These are phyloP conservation scores for Serendipita sp. DNA, from an alignment of 768 basidiomycete genomes.

Conservation along the genomic window DNA sequence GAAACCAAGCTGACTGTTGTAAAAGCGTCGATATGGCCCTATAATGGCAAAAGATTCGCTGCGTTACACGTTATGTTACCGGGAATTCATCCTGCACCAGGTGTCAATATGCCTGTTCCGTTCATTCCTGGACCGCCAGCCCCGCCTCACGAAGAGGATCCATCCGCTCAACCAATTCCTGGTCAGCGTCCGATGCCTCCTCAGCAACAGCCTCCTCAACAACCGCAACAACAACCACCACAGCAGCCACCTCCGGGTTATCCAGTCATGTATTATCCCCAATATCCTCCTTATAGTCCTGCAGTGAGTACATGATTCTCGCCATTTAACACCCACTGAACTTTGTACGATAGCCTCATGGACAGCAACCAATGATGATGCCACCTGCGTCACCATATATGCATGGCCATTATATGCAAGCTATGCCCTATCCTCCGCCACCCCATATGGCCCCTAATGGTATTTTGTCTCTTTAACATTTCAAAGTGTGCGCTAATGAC, in stretches of 20 bases:
- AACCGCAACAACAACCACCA: neutral
- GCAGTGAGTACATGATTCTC: neutral
- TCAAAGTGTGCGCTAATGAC: neutral
- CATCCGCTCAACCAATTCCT: conserved; percentile 29
- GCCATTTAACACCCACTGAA: neutral
- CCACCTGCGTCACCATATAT: conserved; percentile 71
- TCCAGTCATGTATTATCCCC: conserved; percentile 46
- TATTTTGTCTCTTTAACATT: conserved; percentile 21
- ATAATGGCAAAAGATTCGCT: conserved; percentile 73
- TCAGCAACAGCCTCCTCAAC: neutral
- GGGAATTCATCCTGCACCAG: conserved; percentile 7
- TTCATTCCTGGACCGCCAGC: conserved; percentile 32
- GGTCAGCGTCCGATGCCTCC: neutral
- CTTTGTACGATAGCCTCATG: conserved; percentile 9
- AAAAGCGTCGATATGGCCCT: conserved; percentile 69
- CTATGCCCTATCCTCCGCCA: conserved; percentile 60
- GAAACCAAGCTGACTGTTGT: conserved; percentile 6
- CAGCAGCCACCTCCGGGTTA: conserved; percentile 60
- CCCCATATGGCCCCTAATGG: conserved; percentile 53
- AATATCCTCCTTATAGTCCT: neutral
- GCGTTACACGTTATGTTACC: conserved; percentile 54
- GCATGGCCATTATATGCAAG: conserved; percentile 68
- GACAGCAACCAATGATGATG: conserved; percentile 52
- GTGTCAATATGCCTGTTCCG: conserved; percentile 4
- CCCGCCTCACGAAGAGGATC: conserved; percentile 66